Conservation (phyloP, 1,139 yeast genomes). For the Candida tunisiensis region DNA sequence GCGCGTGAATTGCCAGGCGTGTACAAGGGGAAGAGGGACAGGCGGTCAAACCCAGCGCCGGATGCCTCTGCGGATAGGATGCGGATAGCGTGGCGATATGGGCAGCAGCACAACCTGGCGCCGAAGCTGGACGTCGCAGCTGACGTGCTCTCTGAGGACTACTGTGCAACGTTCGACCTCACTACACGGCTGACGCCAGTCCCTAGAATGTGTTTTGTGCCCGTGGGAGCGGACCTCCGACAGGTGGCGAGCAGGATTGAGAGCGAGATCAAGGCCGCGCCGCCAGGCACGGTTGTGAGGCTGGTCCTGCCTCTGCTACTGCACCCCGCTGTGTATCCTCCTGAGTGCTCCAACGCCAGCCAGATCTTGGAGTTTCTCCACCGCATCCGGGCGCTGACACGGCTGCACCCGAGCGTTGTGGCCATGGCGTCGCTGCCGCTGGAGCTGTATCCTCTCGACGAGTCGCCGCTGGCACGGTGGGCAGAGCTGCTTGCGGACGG, state of each 20-base stretch:
- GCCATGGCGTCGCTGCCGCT: conserved; percentile 42
- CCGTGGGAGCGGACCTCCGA: neutral
- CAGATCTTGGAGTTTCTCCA: conserved; percentile 47
- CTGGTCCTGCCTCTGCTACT: conserved; percentile 60
- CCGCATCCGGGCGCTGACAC: conserved; percentile 37
- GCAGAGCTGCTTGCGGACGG: conserved; percentile 52
- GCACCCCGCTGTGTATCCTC: conserved; percentile 63
- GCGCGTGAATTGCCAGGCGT: conserved; percentile 64
- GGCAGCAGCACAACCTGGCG: conserved; percentile 1
- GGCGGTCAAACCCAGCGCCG: conserved; percentile 34
- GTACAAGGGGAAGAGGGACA: conserved; percentile 48
- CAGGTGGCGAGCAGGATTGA: conserved; percentile 1
- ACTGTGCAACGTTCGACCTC: conserved; percentile 29
- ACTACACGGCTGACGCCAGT: conserved; percentile 54
- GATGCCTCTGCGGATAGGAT: conserved; percentile 27
- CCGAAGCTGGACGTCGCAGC: conserved; percentile 2
- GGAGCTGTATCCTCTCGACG: conserved; percentile 44
- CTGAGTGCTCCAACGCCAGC: conserved; percentile 29
- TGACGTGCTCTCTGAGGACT: conserved; percentile 1
- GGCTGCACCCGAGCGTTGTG: conserved; percentile 32
- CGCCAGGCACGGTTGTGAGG: conserved; percentile 30
- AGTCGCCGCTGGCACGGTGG: conserved; percentile 28
- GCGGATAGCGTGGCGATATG: conserved; percentile 41
- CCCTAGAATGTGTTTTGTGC: conserved; percentile 18
- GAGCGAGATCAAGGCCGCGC: conserved; percentile 1